Conservation (phyloP, 768 basidiomycete genomes). For the Lactarius hengduanensis region DNA sequence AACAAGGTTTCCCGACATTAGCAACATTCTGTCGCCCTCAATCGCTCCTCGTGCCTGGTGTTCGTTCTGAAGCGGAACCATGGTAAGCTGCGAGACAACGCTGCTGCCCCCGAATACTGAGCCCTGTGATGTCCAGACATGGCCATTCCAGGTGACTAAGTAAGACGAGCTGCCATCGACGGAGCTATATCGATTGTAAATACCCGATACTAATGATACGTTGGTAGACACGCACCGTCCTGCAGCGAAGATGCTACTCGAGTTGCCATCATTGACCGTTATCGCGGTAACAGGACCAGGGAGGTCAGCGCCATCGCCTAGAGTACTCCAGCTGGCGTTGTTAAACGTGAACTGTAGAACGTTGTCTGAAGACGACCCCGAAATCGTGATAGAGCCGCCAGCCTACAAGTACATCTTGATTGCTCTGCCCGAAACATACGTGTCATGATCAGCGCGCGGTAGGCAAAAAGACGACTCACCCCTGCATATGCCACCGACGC, state of each 20-base stretch:
- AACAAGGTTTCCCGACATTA: constrained; percentile 78
- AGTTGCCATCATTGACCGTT: constrained; percentile 77
- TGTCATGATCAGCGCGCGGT: constrained; percentile 1
- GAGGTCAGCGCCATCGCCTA: constrained; percentile 59
- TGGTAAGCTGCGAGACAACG: constrained; percentile 75
- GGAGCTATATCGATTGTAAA: constrained; percentile 38
- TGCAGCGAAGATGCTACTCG: constrained; percentile 85
- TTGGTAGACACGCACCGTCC: constrained; percentile 61
- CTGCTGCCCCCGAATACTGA: constrained; percentile 55
- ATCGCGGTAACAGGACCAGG: constrained; percentile 91
- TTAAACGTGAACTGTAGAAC: constrained; percentile 71
- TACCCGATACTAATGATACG: neutral
- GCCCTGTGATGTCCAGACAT: constrained; percentile 67
- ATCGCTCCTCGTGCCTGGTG: constrained; percentile 70
- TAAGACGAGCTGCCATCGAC: constrained; percentile 65
- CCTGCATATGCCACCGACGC: constrained; percentile 77
- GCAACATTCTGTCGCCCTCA: constrained; percentile 82
- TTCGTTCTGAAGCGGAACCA: constrained; percentile 86
- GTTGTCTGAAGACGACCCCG: constrained; percentile 62
- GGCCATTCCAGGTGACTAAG: constrained; percentile 83
- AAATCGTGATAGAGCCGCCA: constrained; percentile 74
- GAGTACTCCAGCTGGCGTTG: constrained; percentile 70
- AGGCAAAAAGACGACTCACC: constrained; percentile 46
- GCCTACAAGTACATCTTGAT: constrained; percentile 73
- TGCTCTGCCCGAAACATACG: constrained; percentile 43